Evolutionary conservation across 371 early-diverging fungal species (phyloP).

Genomic region (Actinomortierella wolfii): DNA sequence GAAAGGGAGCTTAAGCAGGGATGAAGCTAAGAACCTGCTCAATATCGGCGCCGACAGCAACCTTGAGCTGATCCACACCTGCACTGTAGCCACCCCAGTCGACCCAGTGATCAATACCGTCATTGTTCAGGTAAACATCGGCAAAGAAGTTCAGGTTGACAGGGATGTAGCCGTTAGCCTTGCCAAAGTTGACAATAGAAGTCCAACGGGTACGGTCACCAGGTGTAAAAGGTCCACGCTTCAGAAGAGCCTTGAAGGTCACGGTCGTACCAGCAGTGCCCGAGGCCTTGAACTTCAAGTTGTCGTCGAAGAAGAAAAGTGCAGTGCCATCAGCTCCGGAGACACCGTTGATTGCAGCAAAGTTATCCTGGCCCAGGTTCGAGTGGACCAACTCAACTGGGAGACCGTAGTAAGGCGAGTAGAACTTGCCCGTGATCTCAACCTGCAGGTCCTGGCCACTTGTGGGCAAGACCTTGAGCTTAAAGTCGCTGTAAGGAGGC

Average conservation of each 20-base stretch:
- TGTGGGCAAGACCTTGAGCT: conserved; percentile 21
- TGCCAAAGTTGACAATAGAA: conserved; percentile 16
- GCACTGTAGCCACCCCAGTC: not conserved
- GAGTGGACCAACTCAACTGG: conserved; percentile 12
- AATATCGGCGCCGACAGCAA: conserved; percentile 8
- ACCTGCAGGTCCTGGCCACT: conserved; percentile 8
- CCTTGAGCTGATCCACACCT: not conserved
- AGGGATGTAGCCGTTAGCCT: conserved; percentile 21
- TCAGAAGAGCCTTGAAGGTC: conserved; percentile 16
- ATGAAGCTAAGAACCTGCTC: not conserved
- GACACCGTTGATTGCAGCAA: conserved; percentile 4
- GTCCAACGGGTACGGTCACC: conserved; percentile 1
- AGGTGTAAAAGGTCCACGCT: not conserved
- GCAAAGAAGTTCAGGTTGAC: conserved; percentile 16
- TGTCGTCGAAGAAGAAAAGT: conserved; percentile 21
- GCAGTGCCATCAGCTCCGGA: not conserved
- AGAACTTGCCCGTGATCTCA: conserved; percentile 33
- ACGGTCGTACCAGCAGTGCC: conserved; percentile 19
- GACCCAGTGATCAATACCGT: conserved; percentile 17
- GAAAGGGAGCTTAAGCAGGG: not conserved
- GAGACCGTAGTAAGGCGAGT: conserved; percentile 38
- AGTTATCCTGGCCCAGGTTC: conserved; percentile 11
- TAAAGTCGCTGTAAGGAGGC: conserved; percentile 28
- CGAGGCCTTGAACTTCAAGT: conserved; percentile 12
- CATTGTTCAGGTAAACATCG: conserved; percentile 19